Percentiles rank a stretch among this genome's conserved stretches.
These are phyloP conservation scores for Rosa persica DNA, from an alignment of 306 rosid species.

Conservation along the genomic window DNA sequence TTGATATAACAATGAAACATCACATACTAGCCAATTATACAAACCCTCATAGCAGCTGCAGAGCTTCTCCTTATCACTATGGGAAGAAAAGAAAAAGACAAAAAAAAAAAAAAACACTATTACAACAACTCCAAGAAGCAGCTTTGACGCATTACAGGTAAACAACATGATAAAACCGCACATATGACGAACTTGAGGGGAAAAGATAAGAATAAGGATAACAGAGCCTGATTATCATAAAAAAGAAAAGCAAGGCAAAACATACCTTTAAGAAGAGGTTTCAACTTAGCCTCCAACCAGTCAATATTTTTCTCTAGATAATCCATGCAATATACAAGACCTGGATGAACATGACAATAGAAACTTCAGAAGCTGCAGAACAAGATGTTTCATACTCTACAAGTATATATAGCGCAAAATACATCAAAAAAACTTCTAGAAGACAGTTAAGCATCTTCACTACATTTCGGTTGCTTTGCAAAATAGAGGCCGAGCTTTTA, in stretches of 20 bases:
- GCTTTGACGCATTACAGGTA: not conserved
- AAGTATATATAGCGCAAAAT: conserved; percentile 9
- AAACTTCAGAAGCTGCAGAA: conserved; percentile 17
- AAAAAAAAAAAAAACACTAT: not conserved
- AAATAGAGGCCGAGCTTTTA: too few species aligned
- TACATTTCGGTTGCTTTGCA: not conserved
- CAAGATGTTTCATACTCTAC: not conserved
- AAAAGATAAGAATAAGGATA: not conserved
- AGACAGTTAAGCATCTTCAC: not conserved
- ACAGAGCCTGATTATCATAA: not conserved
- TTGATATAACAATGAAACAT: conserved; percentile 2
- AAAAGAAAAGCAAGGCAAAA: conserved; percentile 15
- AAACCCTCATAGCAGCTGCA: not conserved
- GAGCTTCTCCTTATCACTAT: not conserved
- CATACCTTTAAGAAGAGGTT: conserved; percentile 80
- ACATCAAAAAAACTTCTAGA: not conserved
- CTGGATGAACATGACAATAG: conserved; percentile 43
- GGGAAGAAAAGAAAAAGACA: not conserved
- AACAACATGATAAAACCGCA: not conserved
- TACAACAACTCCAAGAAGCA: not conserved
- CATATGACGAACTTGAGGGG: too few species aligned
- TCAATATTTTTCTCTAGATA: conserved; percentile 90
- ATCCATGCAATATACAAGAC: conserved; percentile 94
- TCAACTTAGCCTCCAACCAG: conserved; percentile 78
- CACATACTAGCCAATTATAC: not conserved